Percentiles rank a stretch among this genome's conserved stretches.
Evolutionary conservation across 1,284 basidiomycete species (phyloP).

Genomic region (Leccinum colubrinum): DNA sequence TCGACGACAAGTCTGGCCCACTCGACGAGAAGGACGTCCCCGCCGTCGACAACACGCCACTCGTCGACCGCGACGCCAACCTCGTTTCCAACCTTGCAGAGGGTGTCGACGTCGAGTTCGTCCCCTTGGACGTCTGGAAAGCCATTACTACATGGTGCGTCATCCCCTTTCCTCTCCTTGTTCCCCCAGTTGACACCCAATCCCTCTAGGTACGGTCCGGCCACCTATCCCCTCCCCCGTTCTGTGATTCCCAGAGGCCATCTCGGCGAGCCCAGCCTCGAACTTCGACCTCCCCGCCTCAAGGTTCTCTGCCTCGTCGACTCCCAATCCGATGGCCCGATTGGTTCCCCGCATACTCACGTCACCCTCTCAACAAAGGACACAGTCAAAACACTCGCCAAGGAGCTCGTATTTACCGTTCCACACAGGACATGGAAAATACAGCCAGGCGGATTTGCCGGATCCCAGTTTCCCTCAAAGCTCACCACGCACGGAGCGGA

Average conservation of each 20-base stretch:
- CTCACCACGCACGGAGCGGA: conserved; percentile 39
- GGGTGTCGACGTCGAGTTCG: conserved; percentile 74
- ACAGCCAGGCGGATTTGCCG: conserved; percentile 39
- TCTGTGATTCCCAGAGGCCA: conserved; percentile 63
- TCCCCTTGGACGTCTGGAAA: conserved; percentile 75
- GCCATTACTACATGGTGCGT: conserved; percentile 67
- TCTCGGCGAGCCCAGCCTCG: conserved; percentile 57
- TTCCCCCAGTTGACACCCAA: conserved; percentile 5
- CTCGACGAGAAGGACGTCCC: conserved; percentile 63
- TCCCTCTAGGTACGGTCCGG: conserved; percentile 64
- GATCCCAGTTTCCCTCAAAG: conserved; percentile 39
- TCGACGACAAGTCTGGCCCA: conserved; percentile 63
- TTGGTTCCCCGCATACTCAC: conserved; percentile 28
- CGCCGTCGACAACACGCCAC: conserved; percentile 69
- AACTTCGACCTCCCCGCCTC: conserved; percentile 76
- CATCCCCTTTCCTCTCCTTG: neutral
- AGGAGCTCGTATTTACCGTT: conserved; percentile 33
- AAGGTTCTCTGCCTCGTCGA: conserved; percentile 52
- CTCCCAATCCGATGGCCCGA: conserved; percentile 22
- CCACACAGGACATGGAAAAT: conserved; percentile 64
- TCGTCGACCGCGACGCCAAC: conserved; percentile 56
- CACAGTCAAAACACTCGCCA: conserved; percentile 42
- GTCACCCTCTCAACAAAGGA: conserved; percentile 53
- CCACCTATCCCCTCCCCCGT: conserved; percentile 56
- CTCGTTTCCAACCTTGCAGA: conserved; percentile 54